These are phyloP conservation scores for Orbilia oligospora DNA, from an alignment of 2,329 filamentous ascomycete species.

Conservation along the genomic window DNA sequence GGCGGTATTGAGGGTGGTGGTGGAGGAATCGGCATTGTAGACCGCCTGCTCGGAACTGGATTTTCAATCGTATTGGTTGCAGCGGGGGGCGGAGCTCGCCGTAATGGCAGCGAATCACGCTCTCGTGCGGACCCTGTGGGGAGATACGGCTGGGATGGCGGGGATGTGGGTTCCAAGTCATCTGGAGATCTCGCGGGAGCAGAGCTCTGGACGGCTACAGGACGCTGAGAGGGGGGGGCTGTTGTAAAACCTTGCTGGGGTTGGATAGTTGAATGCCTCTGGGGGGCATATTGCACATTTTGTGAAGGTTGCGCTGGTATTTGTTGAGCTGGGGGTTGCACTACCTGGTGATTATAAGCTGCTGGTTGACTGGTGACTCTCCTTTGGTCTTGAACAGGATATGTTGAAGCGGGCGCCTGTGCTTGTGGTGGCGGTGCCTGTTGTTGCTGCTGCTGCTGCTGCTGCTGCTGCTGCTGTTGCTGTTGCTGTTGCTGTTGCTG, in stretches of 20 bases:
- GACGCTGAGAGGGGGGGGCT: slow-evolving; percentile 22
- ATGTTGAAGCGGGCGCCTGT: slow-evolving; percentile 29
- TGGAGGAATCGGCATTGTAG: slow-evolving; percentile 60
- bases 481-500: slow-evolving; percentile 29
- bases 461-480: slow-evolving; percentile 22
- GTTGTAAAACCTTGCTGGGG: slow-evolving; percentile 36
- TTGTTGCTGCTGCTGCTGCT: slow-evolving; percentile 27
- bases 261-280: slow-evolving; percentile 39
- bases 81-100: slow-evolving; percentile 26
- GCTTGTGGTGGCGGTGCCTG: slow-evolving; percentile 13
- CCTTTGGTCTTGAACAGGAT: slow-evolving; percentile 53
- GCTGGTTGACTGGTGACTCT: slow-evolving; percentile 44
- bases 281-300: slow-evolving; percentile 47
- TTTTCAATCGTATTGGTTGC: slow-evolving; percentile 30
- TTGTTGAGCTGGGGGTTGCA: slow-evolving; percentile 27
- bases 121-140: slow-evolving; percentile 51
- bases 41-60: slow-evolving; percentile 36
- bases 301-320: slow-evolving; percentile 37
- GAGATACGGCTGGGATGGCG: slow-evolving; percentile 33
- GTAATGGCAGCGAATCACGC: slow-evolving; percentile 54
- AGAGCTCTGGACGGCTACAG: slow-evolving; percentile 11
- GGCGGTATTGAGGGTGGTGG: slow-evolving; percentile 54
- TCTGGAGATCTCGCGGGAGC: slow-evolving; percentile 53
- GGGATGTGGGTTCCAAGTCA: slow-evolving; percentile 46
- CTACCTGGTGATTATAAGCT: slow-evolving; percentile 39